Conservation (phyloP, 352 stramenopile genomes). For the Achlya hypogyna region DNA sequence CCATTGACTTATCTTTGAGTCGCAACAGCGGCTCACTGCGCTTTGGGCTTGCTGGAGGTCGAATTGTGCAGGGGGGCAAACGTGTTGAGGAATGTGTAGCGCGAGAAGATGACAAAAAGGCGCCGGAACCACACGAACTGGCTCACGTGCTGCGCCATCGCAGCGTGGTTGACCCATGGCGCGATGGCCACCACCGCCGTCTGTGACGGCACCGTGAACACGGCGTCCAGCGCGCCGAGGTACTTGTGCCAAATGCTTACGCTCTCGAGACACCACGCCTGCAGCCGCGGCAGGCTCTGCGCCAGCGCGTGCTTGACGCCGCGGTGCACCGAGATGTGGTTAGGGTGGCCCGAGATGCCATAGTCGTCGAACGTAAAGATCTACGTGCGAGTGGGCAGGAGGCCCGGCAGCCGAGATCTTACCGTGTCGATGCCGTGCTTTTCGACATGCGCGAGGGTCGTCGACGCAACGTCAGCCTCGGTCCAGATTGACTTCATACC, state of each 20-base stretch:
- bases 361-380: constrained; percentile 92
- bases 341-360: constrained; percentile 90
- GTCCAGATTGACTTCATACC: constrained; percentile 75
- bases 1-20: too few species aligned
- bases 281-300: constrained; percentile 27
- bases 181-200: constrained; percentile 39
- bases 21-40: too few species aligned
- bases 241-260: constrained; percentile 77
- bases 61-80: constrained; percentile 26
- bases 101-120: constrained; percentile 92
- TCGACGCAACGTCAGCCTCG: constrained; percentile 41
- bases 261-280: constrained; percentile 24
- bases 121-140: constrained; percentile 97
- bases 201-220: constrained; percentile 25
- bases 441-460: constrained; percentile 50
- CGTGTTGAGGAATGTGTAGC: constrained; percentile 93
- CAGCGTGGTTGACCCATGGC: constrained; percentile 76
- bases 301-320: constrained; percentile 43
- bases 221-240: constrained; percentile 67
- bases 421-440: constrained; percentile 48
- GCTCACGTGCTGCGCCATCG: constrained; percentile 87
- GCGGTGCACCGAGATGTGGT: constrained; percentile 81
- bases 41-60: too few species aligned
- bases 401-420: neutral
- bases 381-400: constrained; percentile 21